Evolutionary conservation across 2,329 filamentous ascomycete genomes (phyloP).

Genomic region (Ceratocystis papillata): DNA sequence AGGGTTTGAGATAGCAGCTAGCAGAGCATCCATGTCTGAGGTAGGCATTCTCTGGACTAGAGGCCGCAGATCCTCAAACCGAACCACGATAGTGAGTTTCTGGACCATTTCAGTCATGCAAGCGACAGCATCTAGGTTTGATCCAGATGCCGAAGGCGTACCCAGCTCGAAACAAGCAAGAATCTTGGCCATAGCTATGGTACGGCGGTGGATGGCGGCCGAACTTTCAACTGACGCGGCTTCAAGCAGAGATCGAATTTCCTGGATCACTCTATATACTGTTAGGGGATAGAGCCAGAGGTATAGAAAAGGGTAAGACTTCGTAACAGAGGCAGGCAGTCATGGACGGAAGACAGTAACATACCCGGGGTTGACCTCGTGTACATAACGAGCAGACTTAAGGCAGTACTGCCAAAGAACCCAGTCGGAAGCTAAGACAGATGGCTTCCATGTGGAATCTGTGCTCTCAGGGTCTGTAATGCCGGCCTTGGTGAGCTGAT

Average conservation of each 20-base stretch:
- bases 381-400: constrained; percentile 27
- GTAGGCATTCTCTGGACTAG: constrained; percentile 20
- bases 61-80: constrained; percentile 24
- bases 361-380: constrained; percentile 20
- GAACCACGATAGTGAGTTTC: constrained; percentile 18
- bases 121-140: constrained; percentile 10
- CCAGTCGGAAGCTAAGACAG: constrained; percentile 38
- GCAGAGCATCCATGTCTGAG: constrained; percentile 16
- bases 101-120: constrained; percentile 22
- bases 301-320: too few species aligned
- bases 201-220: constrained; percentile 35
- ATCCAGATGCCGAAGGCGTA: background rate
- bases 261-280: constrained; percentile 26
- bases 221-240: constrained; percentile 29
- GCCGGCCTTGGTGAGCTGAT: constrained; percentile 37
- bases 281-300: background rate
- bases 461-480: constrained; percentile 33
- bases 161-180: constrained; percentile 33
- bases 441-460: constrained; percentile 32
- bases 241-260: constrained; percentile 30
- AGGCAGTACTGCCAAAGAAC: constrained; percentile 32
- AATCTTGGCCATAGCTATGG: constrained; percentile 34
- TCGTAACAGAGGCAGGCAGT: too few species aligned
- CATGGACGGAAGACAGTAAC: background rate
- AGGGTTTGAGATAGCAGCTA: constrained; percentile 33